Evolutionary conservation across 805 yeast species (phyloP).

Genomic region (Candida parachauliodes): DNA sequence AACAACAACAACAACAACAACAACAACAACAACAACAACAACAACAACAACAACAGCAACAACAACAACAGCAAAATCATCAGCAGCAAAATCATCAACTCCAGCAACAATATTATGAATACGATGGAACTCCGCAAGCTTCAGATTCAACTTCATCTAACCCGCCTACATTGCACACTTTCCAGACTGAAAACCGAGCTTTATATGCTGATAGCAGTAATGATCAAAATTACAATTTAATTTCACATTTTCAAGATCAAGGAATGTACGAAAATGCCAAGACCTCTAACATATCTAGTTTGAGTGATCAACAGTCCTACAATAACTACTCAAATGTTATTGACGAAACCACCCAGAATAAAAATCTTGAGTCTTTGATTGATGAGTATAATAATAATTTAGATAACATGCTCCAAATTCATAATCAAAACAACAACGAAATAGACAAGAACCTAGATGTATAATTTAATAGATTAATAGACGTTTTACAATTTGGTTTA

Average conservation of each 20-base stretch:
- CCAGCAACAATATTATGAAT: too few species aligned
- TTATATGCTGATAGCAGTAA: too few species aligned
- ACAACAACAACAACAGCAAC: constrained; percentile 1
- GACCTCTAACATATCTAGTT: background rate
- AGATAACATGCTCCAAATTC: constrained; percentile 1
- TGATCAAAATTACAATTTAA: too few species aligned
- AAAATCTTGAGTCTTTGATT: constrained; percentile 3
- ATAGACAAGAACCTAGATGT: background rate
- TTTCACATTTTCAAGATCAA: too few species aligned
- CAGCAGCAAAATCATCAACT: background rate
- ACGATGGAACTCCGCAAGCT: too few species aligned
- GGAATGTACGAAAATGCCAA: background rate
- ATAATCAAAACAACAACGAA: background rate
- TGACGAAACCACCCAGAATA: background rate
- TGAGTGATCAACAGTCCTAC: background rate
- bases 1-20: background rate
- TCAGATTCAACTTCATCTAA: too few species aligned
- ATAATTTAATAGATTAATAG: background rate
- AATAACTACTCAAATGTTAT: background rate
- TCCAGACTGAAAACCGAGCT: too few species aligned
- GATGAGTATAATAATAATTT: constrained; percentile 3
- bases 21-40: background rate
- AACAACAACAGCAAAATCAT: constrained; percentile 1
- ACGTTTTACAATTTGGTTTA: background rate
- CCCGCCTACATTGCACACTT: background rate